Conservation (phyloP, 352 stramenopile species). For the Thalassiosira mediterranea region DNA sequence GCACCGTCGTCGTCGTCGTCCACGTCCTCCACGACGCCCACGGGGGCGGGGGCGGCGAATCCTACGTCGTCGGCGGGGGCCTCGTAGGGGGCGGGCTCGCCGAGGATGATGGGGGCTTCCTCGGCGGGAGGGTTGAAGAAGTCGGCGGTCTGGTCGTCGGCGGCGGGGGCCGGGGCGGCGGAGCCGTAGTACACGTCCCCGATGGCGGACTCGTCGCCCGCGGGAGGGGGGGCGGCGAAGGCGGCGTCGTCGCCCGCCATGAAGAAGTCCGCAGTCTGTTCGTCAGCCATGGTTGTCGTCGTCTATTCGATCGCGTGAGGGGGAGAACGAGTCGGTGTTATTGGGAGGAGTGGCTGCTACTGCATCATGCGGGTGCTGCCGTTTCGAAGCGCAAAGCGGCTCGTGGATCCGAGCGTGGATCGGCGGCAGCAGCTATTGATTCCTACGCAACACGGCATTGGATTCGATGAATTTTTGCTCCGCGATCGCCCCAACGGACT, state of each 20-base stretch:
- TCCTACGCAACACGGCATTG: no score
- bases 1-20: slow-evolving; percentile 39
- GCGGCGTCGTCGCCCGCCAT: slow-evolving; percentile 32
- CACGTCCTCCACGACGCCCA: slow-evolving; percentile 25
- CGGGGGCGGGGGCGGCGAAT: background rate
- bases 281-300: slow-evolving; percentile 37
- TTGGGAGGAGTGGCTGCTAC: background rate
- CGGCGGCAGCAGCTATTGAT: no score
- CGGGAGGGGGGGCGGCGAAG: slow-evolving; percentile 41
- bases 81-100: slow-evolving; percentile 15
- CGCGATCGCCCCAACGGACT: no score
- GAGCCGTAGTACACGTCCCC: slow-evolving; percentile 50
- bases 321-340: no score
- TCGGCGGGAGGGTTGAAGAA: slow-evolving; percentile 55
- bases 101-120: slow-evolving; percentile 54
- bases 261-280: slow-evolving; percentile 49
- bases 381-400: no score
- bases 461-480: no score
- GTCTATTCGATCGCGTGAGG: background rate
- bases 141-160: slow-evolving; percentile 33
- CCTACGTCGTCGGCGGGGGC: slow-evolving; percentile 4
- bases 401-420: no score
- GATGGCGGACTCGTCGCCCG: slow-evolving; percentile 43
- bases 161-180: no score
- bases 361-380: no score